Conservation (phyloP, 2,329 filamentous ascomycete species). For the Calonectria honghensis region DNA sequence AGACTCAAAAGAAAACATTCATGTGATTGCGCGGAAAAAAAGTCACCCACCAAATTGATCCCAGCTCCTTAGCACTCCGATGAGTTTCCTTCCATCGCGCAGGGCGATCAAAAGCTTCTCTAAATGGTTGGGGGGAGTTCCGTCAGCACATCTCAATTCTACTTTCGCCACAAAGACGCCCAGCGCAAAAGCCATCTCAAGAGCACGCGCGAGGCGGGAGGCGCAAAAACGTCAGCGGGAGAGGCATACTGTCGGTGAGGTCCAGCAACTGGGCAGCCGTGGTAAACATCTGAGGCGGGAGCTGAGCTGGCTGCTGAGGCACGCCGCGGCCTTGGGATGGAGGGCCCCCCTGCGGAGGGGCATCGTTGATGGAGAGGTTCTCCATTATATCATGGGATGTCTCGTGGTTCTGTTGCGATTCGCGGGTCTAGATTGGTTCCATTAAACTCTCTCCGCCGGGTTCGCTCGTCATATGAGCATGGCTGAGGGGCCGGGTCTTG, state of each 20-base stretch:
- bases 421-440: conserved; percentile 42
- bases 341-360: conserved; percentile 64
- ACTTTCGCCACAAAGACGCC: background rate
- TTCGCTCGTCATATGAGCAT: conserved; percentile 53
- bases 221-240: conserved; percentile 38
- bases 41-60: conserved; percentile 91
- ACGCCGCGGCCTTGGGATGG: conserved; percentile 56
- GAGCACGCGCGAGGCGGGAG: conserved; percentile 26
- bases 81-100: conserved; percentile 94
- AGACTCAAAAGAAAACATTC: background rate
- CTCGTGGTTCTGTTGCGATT: conserved; percentile 28
- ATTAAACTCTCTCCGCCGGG: conserved; percentile 44
- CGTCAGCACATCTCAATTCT: conserved; percentile 54
- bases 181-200: background rate
- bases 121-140: conserved; percentile 62
- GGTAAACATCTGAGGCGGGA: conserved; percentile 98
- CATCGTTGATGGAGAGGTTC: conserved; percentile 71
- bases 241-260: conserved; percentile 91
- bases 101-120: conserved; percentile 96
- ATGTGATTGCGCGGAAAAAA: conserved; percentile 22
- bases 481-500: conserved; percentile 42
- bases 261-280: conserved; percentile 97
- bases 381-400: conserved; percentile 67
- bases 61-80: conserved; percentile 95
- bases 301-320: conserved; percentile 74